phyloP scores from a whole-genome alignment of 495 filamentous ascomycete genomes.

The Neurospora sp. region DNA sequence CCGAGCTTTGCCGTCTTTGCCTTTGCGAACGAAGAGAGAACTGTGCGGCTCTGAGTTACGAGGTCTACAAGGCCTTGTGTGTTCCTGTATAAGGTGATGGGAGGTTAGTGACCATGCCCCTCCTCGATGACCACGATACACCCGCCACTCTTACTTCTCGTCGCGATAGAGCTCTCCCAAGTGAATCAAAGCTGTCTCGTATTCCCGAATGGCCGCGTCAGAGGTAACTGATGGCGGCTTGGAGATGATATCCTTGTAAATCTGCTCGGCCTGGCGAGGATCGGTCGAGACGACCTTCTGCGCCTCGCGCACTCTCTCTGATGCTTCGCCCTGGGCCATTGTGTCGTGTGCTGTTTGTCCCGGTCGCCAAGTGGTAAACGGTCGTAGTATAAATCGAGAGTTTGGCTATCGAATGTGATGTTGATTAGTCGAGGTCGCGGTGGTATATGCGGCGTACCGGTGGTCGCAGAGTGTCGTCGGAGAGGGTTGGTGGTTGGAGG shows the following conservation, averaged over 20 bases:
- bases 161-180: conserved; percentile 89
- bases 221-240: conserved; percentile 67
- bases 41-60: conserved; percentile 78
- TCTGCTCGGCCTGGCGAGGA: conserved; percentile 65
- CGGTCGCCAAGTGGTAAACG: not conserved
- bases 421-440: not conserved
- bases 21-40: conserved; percentile 91
- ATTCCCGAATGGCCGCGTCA: conserved; percentile 77
- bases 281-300: conserved; percentile 70
- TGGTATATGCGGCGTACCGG: not conserved
- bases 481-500: not conserved
- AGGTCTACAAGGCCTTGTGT: conserved; percentile 81
- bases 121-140: not conserved
- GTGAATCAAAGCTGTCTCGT: conserved; percentile 72
- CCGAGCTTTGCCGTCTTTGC: conserved; percentile 98
- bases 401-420: not conserved
- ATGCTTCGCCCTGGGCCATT: conserved; percentile 37
- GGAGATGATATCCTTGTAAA: conserved; percentile 82
- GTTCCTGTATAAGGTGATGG: conserved; percentile 37
- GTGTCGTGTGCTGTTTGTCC: conserved; percentile 6
- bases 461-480: conserved; percentile 2
- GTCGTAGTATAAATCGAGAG: not conserved
- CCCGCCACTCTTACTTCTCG: conserved; percentile 45
- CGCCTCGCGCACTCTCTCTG: conserved; percentile 54
- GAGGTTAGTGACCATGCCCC: not conserved